These are phyloP conservation scores for Aspergillus wentii DNA, from an alignment of 495 filamentous ascomycete genomes.

Conservation along the genomic window DNA sequence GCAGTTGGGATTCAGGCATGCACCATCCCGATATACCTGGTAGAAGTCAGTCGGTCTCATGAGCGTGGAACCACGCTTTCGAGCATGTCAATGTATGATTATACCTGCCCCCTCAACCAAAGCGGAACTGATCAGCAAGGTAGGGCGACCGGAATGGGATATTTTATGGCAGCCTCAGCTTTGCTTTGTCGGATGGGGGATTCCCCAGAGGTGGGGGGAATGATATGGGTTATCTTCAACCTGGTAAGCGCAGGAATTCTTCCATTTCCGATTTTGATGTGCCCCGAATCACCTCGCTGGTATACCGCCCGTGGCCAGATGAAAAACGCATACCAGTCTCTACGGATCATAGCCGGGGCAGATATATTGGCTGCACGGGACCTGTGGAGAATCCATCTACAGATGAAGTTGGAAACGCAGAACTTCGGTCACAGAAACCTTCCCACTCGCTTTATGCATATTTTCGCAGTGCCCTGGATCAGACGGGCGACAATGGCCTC, in stretches of 20 bases:
- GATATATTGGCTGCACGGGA: conserved; percentile 59
- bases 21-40: neutral
- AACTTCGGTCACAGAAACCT: conserved; percentile 47
- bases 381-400: conserved; percentile 61
- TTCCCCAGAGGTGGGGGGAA: too few species aligned
- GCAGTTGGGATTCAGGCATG: neutral
- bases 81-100: neutral
- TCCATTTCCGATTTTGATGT: too few species aligned
- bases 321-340: conserved; percentile 51
- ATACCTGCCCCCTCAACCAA: neutral
- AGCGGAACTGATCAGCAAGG: too few species aligned
- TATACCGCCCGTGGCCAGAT: conserved; percentile 56
- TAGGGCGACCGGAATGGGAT: too few species aligned
- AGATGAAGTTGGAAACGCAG: conserved; percentile 49
- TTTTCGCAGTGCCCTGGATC: conserved; percentile 68
- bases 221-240: too few species aligned
- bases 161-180: too few species aligned
- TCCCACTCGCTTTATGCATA: conserved; percentile 52
- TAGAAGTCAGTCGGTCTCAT: neutral
- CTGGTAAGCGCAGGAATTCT: too few species aligned
- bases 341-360: conserved; percentile 55
- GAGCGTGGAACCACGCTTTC: neutral
- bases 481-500: conserved; percentile 63
- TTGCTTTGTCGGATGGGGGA: too few species aligned
- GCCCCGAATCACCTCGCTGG: conserved; percentile 69